Base-by-base conservation (phyloP, 108 stramenopile species). In the Cyclotella kingstonii region DNA sequence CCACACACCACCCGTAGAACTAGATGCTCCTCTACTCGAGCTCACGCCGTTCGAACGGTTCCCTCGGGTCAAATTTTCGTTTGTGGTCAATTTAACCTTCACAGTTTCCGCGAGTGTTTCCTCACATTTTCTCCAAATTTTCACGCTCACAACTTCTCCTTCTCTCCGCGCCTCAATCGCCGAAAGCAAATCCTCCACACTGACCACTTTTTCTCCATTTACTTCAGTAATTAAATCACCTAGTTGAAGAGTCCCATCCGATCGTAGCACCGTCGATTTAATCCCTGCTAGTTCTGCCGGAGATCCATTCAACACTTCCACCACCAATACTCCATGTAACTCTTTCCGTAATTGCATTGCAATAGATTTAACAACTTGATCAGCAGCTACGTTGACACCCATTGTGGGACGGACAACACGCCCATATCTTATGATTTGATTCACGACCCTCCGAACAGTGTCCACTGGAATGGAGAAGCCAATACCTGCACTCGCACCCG, bases 381-480 rank as follows among this genome's bases (percentile, higher is more conserved):
- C 83, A 30, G 84, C 83, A 5, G 78, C 80, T 47, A 87, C 71
- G 38, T 84, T 77, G 28, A 92, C 88, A 18, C 94, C 94, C 54
- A 95, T 63, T 11, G 85, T 79, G n/a, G 93, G 90, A 1, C 90
- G 76, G 25, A 79, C 75, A 6, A 86, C 84, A n/a, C 76, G 66
- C 6, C 93, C 90, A 47, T 90, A 73, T 11, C 68, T 57, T 48
- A 94, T 91, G 45, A 94, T 74, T 44, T 85, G 78, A 65, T 81
- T 89, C 54, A 87, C 86, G 19, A 89, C 83, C 12, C 82, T 38
- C 45, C 85, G 62, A 7, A 90, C 70, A 10, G 89, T 90, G 63
- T 91, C 90, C 5, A 89, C 85, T 6, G 93, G 93, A 45, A 94
- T 91, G 14, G 87, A 86, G 59, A 94, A 94, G 11, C 93, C 93